Base-by-base conservation (phyloP, 352 stramenopile genomes). In the Phytophthora quininea region DNA sequence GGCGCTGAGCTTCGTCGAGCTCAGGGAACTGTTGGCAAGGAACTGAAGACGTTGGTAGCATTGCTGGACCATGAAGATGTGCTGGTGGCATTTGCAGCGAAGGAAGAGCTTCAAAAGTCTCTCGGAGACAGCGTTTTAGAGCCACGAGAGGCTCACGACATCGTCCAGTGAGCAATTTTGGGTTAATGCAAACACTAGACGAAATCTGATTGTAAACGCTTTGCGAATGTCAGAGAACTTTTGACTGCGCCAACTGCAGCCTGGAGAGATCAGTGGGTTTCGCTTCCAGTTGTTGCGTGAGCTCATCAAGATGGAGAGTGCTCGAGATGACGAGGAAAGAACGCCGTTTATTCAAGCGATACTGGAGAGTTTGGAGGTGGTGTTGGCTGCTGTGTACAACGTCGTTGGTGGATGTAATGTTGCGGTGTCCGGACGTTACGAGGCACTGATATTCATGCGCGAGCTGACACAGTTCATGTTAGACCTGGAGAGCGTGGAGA, bases 211-310 rank as follows among this genome's bases (percentile, higher is more conserved):
- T 45, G 9, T 27, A 38, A 32, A n/a, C 1, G 19, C 49, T 65
- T 30, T 69, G 27, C 4, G 35, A 37, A 60, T 60, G 38, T 5
- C 19, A 71, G 65, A 29, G 53, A 10, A 52, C 15, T 74, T 10
- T 15, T 67, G 12, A 47, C n/a, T n/a, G 3, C 10, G 7, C 29
- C 15, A 3, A 3, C 61, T 53, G 30, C 12, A 19, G 15, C 2
- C 14, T 67, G 52, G 64, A 57, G 24, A 52, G 53, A 58, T 53
- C 10, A 74, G 68, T 56, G 73, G 75, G 15, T 85, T 80, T 52
- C 73, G 79, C 6, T 79, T 90, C 32, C 77, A 88, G 48, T 53
- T 89, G 5, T 43, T 91, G 4, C 83, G 80, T 30, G 48, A 77
- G 19, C 63, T 91, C 31, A 49, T 87, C 52, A 71, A 64, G 42